Conservation (phyloP, 306 rosid genomes). For the Lathyrus aphaca region DNA sequence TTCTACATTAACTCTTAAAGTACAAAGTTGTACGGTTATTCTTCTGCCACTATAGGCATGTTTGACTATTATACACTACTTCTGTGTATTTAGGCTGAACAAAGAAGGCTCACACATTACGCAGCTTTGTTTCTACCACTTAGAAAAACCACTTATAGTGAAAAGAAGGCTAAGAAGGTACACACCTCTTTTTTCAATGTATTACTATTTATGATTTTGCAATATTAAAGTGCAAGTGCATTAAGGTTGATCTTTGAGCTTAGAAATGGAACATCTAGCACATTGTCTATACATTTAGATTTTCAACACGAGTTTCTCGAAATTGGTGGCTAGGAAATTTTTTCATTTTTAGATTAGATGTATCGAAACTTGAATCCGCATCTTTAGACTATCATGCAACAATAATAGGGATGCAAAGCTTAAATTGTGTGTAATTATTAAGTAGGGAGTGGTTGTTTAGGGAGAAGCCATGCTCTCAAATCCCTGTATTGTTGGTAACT, state of each 20-base stretch:
- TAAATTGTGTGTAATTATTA: neutral
- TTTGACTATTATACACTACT: conserved; percentile 25
- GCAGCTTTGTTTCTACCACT: conserved; percentile 81
- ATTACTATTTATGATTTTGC: conserved; percentile 17
- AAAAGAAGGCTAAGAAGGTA: conserved; percentile 74
- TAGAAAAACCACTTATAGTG: conserved; percentile 62
- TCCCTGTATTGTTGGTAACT: conserved; percentile 1
- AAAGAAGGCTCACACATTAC: conserved; percentile 69
- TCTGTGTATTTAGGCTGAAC: conserved; percentile 66
- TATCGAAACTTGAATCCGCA: neutral
- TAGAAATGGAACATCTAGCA: neutral
- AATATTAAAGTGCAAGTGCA: conserved; percentile 15
- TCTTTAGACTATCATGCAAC: neutral
- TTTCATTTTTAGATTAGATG: neutral
- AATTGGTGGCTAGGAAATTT: neutral
- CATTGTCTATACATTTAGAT: conserved; percentile 17
- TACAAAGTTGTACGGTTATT: conserved; percentile 19
- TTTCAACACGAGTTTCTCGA: conserved; percentile 1
- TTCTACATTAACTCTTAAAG: conserved; percentile 16
- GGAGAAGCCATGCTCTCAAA: neutral
- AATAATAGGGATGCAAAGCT: conserved; percentile 8
- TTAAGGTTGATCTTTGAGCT: conserved; percentile 30
- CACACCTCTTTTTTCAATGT: conserved; percentile 23
- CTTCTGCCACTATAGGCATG: conserved; percentile 22
- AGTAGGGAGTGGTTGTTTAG: neutral